phyloP scores from a whole-genome alignment of 2,329 filamentous ascomycete species.

The Alternaria viburni region DNA sequence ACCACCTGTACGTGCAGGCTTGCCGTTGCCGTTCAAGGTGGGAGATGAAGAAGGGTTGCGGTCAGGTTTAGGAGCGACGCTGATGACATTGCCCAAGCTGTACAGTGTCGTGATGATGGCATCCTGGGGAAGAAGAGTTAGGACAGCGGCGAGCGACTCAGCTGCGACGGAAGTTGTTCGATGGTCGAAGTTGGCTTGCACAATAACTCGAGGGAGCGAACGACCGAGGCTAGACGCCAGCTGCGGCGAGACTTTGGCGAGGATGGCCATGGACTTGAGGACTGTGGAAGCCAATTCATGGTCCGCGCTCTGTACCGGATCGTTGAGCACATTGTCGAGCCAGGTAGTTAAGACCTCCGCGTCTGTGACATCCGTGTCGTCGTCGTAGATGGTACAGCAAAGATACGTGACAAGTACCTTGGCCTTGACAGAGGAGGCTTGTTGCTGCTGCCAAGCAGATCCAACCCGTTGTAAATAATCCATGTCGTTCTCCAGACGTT shows the following conservation, averaged over 20 bases:
- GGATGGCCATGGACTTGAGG: conserved; percentile 79
- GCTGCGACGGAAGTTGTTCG: conserved; percentile 78
- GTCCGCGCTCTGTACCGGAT: conserved; percentile 82
- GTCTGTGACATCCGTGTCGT: conserved; percentile 72
- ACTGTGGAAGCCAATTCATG: conserved; percentile 77
- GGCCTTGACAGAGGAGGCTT: conserved; percentile 86
- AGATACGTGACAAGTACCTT: conserved; percentile 82
- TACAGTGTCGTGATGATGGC: conserved; percentile 94
- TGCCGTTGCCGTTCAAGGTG: conserved; percentile 57
- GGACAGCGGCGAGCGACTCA: conserved; percentile 80
- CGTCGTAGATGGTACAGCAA: conserved; percentile 82
- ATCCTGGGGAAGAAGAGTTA: conserved; percentile 86
- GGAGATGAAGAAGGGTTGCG: conserved; percentile 54
- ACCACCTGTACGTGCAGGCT: conserved; percentile 49
- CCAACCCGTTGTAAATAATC: conserved; percentile 84
- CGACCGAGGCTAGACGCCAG: conserved; percentile 79
- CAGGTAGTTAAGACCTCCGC: conserved; percentile 79
- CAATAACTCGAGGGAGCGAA: conserved; percentile 83
- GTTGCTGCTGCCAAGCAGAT: conserved; percentile 82
- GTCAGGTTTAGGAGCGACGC: conserved; percentile 66
- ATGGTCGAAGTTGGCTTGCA: conserved; percentile 76
- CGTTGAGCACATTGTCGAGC: conserved; percentile 82
- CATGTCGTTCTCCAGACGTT: conserved; percentile 82
- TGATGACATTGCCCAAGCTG: conserved; percentile 93
- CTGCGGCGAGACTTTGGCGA: conserved; percentile 75